A percentile compares a stretch with the other conserved stretches of the same genome.
phyloP scores from a whole-genome alignment of 345 rosid species.

The Conringia planisiliqua region DNA sequence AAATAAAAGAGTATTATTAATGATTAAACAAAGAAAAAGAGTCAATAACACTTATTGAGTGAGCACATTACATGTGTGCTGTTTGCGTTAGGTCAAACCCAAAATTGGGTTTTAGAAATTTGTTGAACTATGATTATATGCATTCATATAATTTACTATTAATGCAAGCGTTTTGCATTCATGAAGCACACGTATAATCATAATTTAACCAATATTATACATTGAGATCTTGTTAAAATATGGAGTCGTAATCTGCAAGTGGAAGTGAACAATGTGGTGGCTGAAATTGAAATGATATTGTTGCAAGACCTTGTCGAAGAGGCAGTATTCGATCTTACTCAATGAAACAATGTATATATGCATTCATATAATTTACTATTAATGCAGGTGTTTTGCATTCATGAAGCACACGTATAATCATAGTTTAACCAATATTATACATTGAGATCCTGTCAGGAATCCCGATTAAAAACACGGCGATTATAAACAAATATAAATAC shows the following conservation, averaged over 20 bases:
- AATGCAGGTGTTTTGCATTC: neutral
- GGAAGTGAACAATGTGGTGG: slow-evolving; percentile 52
- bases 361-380: slow-evolving; percentile 2
- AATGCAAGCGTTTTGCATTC: neutral
- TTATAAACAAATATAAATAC: too few relatives aligned
- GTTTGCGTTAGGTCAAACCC: too few relatives aligned
- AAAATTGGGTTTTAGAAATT: too few relatives aligned
- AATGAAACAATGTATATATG: slow-evolving; percentile 19
- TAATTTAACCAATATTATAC: neutral
- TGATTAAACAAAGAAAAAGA: too few relatives aligned
- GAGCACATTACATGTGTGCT: too few relatives aligned
- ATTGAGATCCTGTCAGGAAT: neutral
- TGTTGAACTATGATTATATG: too few relatives aligned
- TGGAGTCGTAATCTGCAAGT: slow-evolving; percentile 52
- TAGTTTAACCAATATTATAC: neutral
- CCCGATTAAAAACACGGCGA: too few relatives aligned
- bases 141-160: slow-evolving; percentile 2
- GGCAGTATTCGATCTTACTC: slow-evolving; percentile 53
- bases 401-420: neutral
- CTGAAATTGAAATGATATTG: slow-evolving; percentile 59
- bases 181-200: neutral
- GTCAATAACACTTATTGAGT: too few relatives aligned
- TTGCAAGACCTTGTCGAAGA: slow-evolving; percentile 81
- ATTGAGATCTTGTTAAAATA: slow-evolving; percentile 26
- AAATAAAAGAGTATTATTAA: too few relatives aligned